Evolutionary conservation across 1,284 basidiomycete species (phyloP).

Genomic region (Heterobasidion irregulare): DNA sequence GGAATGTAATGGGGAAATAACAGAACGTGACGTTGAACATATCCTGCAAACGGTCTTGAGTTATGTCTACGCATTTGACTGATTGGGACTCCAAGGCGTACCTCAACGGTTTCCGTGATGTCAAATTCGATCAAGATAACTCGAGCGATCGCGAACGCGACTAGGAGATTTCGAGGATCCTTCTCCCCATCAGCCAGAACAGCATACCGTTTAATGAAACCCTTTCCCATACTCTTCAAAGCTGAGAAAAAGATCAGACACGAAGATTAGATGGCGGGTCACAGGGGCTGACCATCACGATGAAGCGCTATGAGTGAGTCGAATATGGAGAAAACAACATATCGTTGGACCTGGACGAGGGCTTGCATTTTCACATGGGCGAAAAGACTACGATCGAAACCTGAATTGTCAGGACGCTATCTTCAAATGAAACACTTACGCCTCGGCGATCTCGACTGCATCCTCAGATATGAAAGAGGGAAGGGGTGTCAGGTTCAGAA

Average conservation of each 20-base stretch:
- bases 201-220: constrained; percentile 75
- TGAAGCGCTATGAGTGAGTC: constrained; percentile 75
- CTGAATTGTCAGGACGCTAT: constrained; percentile 3
- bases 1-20: constrained; percentile 98
- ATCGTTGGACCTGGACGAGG: constrained; percentile 78
- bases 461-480: constrained; percentile 68
- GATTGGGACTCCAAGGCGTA: constrained; percentile 24
- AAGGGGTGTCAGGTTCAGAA: constrained; percentile 60
- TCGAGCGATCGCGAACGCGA: constrained; percentile 83
- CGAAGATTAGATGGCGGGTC: background rate
- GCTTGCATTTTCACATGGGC: constrained; percentile 74
- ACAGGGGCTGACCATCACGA: constrained; percentile 45
- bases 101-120: constrained; percentile 67
- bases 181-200: constrained; percentile 89
- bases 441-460: constrained; percentile 55
- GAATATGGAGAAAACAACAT: constrained; percentile 76
- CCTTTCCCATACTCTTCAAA: constrained; percentile 63
- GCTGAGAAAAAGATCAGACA: constrained; percentile 22
- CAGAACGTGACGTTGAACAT: constrained; percentile 96
- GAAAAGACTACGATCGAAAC: constrained; percentile 52
- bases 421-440: constrained; percentile 36
- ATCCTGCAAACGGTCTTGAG: constrained; percentile 39
- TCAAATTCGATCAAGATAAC: constrained; percentile 89
- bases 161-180: constrained; percentile 90
- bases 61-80: background rate